Percentiles rank a stretch among this genome's conserved stretches.
Conservation (phyloP, 2,329 filamentous ascomycete species). For the Orbilia quercus region DNA sequence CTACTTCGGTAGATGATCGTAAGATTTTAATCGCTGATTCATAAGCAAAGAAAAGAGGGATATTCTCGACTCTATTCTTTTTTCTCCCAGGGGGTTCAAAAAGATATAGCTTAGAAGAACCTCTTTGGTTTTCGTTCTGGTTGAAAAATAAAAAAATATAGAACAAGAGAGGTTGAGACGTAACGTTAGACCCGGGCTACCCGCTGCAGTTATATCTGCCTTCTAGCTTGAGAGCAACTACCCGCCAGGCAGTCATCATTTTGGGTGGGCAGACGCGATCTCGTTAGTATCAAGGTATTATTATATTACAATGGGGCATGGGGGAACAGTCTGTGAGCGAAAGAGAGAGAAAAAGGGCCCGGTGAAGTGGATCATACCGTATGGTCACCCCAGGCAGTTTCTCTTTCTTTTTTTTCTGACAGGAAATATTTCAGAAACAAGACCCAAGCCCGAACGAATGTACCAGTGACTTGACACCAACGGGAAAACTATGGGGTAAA, state of each 20-base stretch:
- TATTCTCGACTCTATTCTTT: constrained; percentile 5
- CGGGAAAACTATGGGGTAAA: constrained; percentile 1
- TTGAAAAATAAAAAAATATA: constrained; percentile 20
- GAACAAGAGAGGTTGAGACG: constrained; percentile 5
- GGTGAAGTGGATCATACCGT: constrained; percentile 16
- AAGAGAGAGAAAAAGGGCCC: constrained; percentile 10
- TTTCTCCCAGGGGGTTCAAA: constrained; percentile 8
- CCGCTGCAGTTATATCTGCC: constrained; percentile 47
- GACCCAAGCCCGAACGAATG: constrained; percentile 23
- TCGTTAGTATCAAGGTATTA: constrained; percentile 34
- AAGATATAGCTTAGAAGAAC: constrained; percentile 4
- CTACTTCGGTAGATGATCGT: constrained; percentile 19
- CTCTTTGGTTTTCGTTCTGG: constrained; percentile 6
- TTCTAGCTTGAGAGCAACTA: constrained; percentile 31
- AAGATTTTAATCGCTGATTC: constrained; percentile 27
- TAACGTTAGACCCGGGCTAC: constrained; percentile 30
- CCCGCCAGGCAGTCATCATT: constrained; percentile 39
- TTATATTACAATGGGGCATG: not conserved
- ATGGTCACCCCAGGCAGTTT: constrained; percentile 40
- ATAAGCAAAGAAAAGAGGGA: constrained; percentile 25
- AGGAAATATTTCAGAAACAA: constrained; percentile 45
- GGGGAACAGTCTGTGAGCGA: constrained; percentile 5
- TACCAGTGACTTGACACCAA: constrained; percentile 6
- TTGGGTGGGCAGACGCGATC: constrained; percentile 17
- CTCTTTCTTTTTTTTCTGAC: constrained; percentile 29